Base-by-base conservation (phyloP, 208 protist species). In the Leishmania tropica region DNA sequence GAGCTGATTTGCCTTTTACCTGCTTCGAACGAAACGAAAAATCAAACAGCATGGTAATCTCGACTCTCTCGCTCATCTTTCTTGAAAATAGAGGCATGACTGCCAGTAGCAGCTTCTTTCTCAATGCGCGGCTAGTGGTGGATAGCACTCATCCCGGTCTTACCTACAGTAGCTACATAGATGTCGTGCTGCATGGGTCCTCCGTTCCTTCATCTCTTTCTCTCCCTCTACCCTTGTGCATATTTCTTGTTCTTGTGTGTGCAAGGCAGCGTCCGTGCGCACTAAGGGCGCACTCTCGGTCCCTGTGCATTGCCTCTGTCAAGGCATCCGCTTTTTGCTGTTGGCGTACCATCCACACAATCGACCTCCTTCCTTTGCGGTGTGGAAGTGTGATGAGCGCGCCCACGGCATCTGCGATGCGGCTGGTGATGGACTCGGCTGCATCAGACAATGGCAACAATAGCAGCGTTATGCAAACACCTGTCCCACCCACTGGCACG, bases 401-500 rank as follows among this genome's bases (percentile, higher is more conserved):
- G 11, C 48, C 53, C 51, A 28, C 31, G 10, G 2, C 48, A 47
- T 62, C 73, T n/a, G 47, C n/a, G n/a, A 76, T 58, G 35, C 51
- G 35, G 73, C 73, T 35, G 51, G 73, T 42, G 51, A 13, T 62
- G 45, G 73, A 47, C 4, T 62, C 53, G 7, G 24, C 73, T 62
- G 53, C 51, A 19, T 56, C 53, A 62, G 73, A 47, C 6, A 40
- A 42, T 62, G 73, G 73, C 11, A 56, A 21, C 73, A 76, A 37
- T 31, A 76, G 51, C 51, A 62, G 48, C 53, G 40, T 42, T 56
- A 24, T 81, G 54, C 81, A 47, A 24, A 79, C 78, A 40, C 78
- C 80, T 24, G 54, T 79, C 21, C 75, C 67, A 21, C 53, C 64
- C n/a, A 51, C 74, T 21, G 88, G 85, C 0, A 85, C 87, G 3